Evolutionary conservation across 169 alveolate genomes (phyloP).

Genomic region (Cyclospora cayetanensis): DNA sequence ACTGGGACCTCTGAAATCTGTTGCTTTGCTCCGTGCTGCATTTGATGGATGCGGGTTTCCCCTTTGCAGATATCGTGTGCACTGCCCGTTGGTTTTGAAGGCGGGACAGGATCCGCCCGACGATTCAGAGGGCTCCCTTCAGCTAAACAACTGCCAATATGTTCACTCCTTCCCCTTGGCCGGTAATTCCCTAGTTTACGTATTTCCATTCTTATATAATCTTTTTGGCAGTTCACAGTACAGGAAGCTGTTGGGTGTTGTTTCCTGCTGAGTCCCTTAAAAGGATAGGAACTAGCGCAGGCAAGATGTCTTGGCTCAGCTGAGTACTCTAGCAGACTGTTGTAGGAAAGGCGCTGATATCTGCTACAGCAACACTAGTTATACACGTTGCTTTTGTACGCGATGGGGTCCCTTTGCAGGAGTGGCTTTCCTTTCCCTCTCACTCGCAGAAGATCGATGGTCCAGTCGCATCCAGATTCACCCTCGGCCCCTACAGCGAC

Average conservation of each 20-base stretch:
- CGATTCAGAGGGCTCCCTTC: conserved; percentile 52
- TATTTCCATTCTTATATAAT: background rate
- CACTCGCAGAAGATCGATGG: conserved; percentile 39
- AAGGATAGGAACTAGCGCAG: too few species aligned
- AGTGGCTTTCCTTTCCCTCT: conserved; percentile 54
- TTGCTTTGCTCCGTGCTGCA: background rate
- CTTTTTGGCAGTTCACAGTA: background rate
- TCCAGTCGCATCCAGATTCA: conserved; percentile 28
- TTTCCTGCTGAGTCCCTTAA: too few species aligned
- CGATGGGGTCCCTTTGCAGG: background rate
- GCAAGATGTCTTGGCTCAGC: background rate
- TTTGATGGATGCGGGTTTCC: background rate
- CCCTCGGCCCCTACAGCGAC: conserved; percentile 27
- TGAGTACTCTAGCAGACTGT: background rate
- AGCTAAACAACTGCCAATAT: conserved; percentile 14
- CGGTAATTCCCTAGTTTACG: background rate
- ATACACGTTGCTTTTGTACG: background rate
- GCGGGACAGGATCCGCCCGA: conserved; percentile 54
- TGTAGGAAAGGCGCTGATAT: background rate
- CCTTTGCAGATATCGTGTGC: background rate
- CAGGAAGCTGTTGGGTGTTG: too few species aligned
- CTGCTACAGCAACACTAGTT: background rate
- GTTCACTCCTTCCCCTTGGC: conserved; percentile 32
- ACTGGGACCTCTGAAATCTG: too few species aligned
- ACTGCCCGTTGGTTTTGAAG: conserved; percentile 32